A percentile compares a stretch with the other conserved stretches of the same genome.
phyloP scores from a whole-genome alignment of 495 filamentous ascomycete genomes.

The Talaromyces proteolyticus region DNA sequence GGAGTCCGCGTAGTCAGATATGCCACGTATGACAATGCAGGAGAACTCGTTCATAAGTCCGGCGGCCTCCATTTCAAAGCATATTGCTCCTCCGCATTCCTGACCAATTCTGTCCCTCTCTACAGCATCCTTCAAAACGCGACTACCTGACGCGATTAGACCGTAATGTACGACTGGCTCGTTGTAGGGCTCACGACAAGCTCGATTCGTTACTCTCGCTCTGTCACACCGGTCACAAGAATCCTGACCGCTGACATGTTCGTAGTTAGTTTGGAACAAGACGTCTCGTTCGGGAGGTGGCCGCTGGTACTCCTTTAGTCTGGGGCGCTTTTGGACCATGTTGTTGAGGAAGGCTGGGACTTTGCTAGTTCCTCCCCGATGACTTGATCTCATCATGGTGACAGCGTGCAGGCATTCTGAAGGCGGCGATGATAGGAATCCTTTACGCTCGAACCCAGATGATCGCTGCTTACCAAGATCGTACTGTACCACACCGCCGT shows the following conservation, averaged over 20 bases:
- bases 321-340: background rate
- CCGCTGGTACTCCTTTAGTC: background rate
- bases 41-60: slow-evolving; percentile 19
- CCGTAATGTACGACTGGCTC: background rate
- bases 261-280: background rate
- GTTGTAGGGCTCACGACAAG: background rate
- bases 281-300: background rate
- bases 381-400: background rate
- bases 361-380: background rate
- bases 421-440: slow-evolving; percentile 4
- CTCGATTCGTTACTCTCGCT: background rate
- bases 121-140: background rate
- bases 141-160: background rate
- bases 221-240: background rate
- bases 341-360: background rate
- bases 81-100: slow-evolving; percentile 8
- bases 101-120: background rate
- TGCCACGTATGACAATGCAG: slow-evolving; percentile 23
- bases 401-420: background rate
- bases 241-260: background rate
- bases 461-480: slow-evolving; percentile 20
- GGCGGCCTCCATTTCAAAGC: slow-evolving; percentile 32
- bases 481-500: slow-evolving; percentile 11
- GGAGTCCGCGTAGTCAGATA: slow-evolving; percentile 27
- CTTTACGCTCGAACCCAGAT: slow-evolving; percentile 19